phyloP scores from a whole-genome alignment of 2,329 filamentous ascomycete species.

The Lithohypha guttulata region DNA sequence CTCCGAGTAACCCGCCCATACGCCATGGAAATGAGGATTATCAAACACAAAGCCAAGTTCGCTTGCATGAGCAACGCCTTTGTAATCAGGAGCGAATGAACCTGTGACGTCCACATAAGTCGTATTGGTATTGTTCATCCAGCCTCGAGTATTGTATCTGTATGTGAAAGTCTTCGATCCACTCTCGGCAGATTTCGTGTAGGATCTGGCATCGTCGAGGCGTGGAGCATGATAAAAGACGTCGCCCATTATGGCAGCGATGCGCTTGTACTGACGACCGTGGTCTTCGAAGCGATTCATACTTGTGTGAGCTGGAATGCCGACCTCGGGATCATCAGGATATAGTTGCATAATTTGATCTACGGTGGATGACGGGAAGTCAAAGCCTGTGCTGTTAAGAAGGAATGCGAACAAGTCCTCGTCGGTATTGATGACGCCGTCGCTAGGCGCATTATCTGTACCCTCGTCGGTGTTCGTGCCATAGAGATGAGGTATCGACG shows the following conservation, averaged over 20 bases:
- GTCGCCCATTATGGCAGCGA: slow-evolving; percentile 47
- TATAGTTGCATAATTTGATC: slow-evolving; percentile 40
- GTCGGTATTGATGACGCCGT: slow-evolving; percentile 42
- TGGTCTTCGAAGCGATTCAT: slow-evolving; percentile 25
- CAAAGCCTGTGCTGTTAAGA: slow-evolving; percentile 22
- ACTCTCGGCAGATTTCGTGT: slow-evolving; percentile 34
- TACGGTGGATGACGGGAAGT: slow-evolving; percentile 24
- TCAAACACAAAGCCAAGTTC: slow-evolving; percentile 45
- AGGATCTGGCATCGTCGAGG: slow-evolving; percentile 41
- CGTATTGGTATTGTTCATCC: background rate
- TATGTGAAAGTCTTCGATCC: slow-evolving; percentile 45
- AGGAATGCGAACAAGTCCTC: slow-evolving; percentile 40
- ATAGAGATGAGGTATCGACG: slow-evolving; percentile 48
- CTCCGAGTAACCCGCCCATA: slow-evolving; percentile 29
- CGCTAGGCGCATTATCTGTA: slow-evolving; percentile 40
- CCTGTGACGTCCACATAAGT: slow-evolving; percentile 31
- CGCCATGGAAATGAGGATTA: slow-evolving; percentile 34
- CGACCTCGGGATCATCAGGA: slow-evolving; percentile 37
- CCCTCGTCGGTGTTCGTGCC: slow-evolving; percentile 59
- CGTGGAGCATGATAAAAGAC: slow-evolving; percentile 45
- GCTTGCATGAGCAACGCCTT: slow-evolving; percentile 44
- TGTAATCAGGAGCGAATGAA: slow-evolving; percentile 28
- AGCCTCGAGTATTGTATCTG: slow-evolving; percentile 44
- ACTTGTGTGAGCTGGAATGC: slow-evolving; percentile 13
- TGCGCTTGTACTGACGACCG: slow-evolving; percentile 43